phyloP scores from a whole-genome alignment of 2,329 filamentous ascomycete genomes.

The Rosellinia necatrix region DNA sequence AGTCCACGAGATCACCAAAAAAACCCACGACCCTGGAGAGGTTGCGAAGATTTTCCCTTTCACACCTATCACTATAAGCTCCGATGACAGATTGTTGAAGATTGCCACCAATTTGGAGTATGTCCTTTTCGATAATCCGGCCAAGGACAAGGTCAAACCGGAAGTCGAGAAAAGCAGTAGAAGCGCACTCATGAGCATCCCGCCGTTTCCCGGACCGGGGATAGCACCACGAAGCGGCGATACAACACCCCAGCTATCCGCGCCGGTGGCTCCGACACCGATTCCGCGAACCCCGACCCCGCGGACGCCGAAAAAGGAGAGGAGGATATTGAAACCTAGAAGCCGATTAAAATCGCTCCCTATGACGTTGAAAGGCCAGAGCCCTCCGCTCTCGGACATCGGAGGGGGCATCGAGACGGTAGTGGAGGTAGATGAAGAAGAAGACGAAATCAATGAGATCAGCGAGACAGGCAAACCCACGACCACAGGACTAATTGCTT shows the following conservation, averaged over 20 bases:
- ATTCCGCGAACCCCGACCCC: no score
- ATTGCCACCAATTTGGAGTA: background rate
- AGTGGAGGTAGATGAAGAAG: slow-evolving; percentile 5
- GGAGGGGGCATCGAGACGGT: background rate
- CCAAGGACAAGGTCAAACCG: background rate
- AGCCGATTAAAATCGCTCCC: background rate
- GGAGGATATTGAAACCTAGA: background rate
- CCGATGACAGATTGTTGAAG: no score
- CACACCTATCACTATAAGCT: no score
- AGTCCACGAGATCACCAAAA: background rate
- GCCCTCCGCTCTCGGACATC: background rate
- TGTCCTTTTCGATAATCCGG: background rate
- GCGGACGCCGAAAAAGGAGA: no score
- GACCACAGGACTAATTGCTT: no score
- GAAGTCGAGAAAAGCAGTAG: background rate
- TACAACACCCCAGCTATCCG: no score
- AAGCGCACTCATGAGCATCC: background rate
- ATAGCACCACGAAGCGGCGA: background rate
- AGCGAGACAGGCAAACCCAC: no score
- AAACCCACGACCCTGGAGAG: background rate
- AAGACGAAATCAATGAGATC: background rate
- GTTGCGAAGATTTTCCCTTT: no score
- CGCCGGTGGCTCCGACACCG: no score
- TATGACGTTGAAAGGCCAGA: background rate
- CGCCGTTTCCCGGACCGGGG: background rate